Evolutionary conservation across 225 moss, liverwort and hornwort genomes (phyloP), one percentile per base, ranked within the genome.

Genomic region (Anthoceros angustus): DNA sequence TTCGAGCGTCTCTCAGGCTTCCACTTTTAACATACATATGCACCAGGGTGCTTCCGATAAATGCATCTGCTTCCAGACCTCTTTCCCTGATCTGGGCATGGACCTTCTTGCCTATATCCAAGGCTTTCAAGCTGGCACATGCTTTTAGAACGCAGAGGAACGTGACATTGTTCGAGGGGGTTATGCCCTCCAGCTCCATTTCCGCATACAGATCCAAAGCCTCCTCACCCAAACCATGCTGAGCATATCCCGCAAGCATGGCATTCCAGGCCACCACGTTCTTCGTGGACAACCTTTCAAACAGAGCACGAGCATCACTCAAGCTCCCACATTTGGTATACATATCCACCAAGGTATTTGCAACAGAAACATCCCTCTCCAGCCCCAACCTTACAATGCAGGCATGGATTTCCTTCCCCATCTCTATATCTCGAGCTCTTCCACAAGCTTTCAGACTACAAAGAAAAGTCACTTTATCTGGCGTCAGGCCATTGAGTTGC

Each of bases 261-360:
- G 55, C 55, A 15, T 18, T 55, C 55, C 55, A 55, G 18, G 55
- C 23, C 7, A 55, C 55, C 5, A 55, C 55, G 23, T 55, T 55
- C 23, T 55, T 55, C 6, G 18, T 4, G 55, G 55, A 15, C 8
- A 55, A 23, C 14, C 55, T 55, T 18, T 55, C 55, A 15, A 55
- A 55, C 55, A 55, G 8, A 23, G n/a, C 14, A 15, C 55, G 55
- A 55, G 55, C 55, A 55, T 55, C 55, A 9, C 7, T 8, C 2
- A 55, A 55, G 55, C 55, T 55, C 10, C 55, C 55, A 20, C 55
- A 55, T 23, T 55, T 55, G 55, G n/a, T 12, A 55, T 55, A 55
- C 55, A 55, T 55, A 23, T 55, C 23, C 0, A 55, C 55, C 55
- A 55, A 55, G 55, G n/a, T 55, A 23, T 23, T 23, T 18, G n/a